Evolutionary conservation across 2,329 filamentous ascomycete species (phyloP).

Genomic region (Fusarium scirpi): DNA sequence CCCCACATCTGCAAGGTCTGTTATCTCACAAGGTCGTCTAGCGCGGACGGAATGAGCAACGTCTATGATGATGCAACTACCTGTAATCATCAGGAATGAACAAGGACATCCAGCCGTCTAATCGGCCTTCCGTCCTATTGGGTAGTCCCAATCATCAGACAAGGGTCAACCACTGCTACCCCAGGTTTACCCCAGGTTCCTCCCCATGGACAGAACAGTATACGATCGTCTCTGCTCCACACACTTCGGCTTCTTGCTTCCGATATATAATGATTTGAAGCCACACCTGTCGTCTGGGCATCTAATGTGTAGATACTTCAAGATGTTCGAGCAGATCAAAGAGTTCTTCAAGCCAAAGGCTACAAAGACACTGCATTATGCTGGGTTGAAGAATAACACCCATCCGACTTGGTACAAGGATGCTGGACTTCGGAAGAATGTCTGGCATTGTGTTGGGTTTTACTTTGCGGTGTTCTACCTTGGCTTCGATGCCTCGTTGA

Average conservation of each 20-base stretch:
- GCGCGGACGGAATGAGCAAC: background rate
- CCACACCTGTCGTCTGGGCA: background rate
- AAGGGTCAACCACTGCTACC: conserved; percentile 1
- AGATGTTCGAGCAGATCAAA: conserved; percentile 11
- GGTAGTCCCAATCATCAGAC: rapidly evolving
- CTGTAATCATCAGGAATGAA: too few relatives aligned
- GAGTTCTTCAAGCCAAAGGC: conserved; percentile 32
- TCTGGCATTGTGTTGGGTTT: conserved; percentile 34
- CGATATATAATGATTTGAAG: conserved; percentile 7
- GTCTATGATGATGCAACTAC: background rate
- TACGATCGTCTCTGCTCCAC: background rate
- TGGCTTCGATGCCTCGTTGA: conserved; percentile 13
- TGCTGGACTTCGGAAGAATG: conserved; percentile 19
- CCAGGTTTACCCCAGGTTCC: conserved; percentile 29
- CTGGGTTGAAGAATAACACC: conserved; percentile 32
- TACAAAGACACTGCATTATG: conserved; percentile 24
- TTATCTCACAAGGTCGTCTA: too few relatives aligned
- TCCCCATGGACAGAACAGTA: conserved; percentile 2
- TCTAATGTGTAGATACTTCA: background rate
- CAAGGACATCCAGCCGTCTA: background rate
- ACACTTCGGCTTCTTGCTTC: background rate
- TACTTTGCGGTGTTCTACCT: conserved; percentile 36
- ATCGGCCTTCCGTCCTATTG: background rate
- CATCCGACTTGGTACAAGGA: conserved; percentile 33
- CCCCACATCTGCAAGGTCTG: too few relatives aligned